Base-by-base conservation (phyloP, 805 yeast genomes). In the Ogataea pignaliae region DNA sequence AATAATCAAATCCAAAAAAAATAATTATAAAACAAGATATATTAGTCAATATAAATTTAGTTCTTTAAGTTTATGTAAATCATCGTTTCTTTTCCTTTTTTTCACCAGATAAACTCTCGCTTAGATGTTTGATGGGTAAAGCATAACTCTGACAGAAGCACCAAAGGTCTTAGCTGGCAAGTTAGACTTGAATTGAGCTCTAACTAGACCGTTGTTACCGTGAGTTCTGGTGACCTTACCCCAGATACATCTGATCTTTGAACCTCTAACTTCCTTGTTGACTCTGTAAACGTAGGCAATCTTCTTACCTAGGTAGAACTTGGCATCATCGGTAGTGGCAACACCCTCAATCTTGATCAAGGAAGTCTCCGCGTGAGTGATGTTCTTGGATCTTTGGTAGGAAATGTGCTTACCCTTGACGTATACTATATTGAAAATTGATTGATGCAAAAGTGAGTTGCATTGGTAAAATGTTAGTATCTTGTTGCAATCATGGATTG, bases 371-470 rank as follows among this genome's bases (percentile, higher is more conserved):
- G 99, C 97, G 95, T 93, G 88, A 85, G 84, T 89, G 72, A 85
- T 88, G 75, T 83, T 83, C 89, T 93, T 93, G 66, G 97, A 89
- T 81, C 99, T 95, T 83, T 93, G 98, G 95, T 91, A 93, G 67
- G 97, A 90, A 71, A 93, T 73, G 86, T 93, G 99, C 85, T 91
- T 93, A 79, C 98, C 99, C 85, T 91, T 93, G 78, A 93, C 98
- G 97, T 93, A 93, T 80, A 93, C 95, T 87, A 71, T 54, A 48
- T 36, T 42, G 45, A 44, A 28, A 39, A 43, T 10, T 32, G 34
- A 39, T 37, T 37, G 31, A 12, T 39, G 30, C 28, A 33, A 17
- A 10, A 35, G n/a, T 5, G 5, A 8, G 7, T 36, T 7, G 26
- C 26, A 21, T 21, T 21, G 26, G 26, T 21, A 21, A 10, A 5